Evolutionary conservation across 176 grass and related monocot genomes (phyloP).

Genomic region (Hordeum vulgare): DNA sequence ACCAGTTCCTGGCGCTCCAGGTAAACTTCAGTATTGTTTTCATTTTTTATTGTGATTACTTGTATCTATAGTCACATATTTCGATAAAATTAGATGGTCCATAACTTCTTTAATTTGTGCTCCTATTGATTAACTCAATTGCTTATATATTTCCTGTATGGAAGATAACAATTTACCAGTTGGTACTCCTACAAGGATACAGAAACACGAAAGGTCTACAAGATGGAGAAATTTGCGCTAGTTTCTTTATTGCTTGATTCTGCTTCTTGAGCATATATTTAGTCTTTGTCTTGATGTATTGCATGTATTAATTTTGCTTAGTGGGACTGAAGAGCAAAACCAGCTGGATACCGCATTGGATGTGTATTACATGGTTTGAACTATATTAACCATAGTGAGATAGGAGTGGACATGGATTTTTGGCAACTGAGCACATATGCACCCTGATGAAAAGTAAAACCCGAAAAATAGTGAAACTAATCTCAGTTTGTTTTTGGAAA

Average conservation of each 20-base stretch:
- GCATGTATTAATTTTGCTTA: background rate
- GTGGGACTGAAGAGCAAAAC: background rate
- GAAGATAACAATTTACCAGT: background rate
- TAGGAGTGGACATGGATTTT: background rate
- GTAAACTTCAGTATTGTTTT: slow-evolving; percentile 21
- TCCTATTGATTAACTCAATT: background rate
- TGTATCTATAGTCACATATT: background rate
- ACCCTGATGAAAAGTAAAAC: background rate
- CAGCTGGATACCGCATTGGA: background rate
- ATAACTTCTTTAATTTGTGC: background rate
- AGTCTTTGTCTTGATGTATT: background rate
- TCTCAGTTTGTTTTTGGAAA: background rate
- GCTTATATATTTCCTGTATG: background rate
- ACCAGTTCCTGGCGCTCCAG: slow-evolving; percentile 47
- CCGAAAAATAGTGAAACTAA: background rate
- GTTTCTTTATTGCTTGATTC: slow-evolving; percentile 4
- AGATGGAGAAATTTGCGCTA: background rate
- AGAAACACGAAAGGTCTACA: background rate
- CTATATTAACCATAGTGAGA: slow-evolving; percentile 2
- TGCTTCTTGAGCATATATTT: background rate
- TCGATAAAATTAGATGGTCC: background rate
- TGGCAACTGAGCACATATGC: background rate
- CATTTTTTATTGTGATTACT: background rate
- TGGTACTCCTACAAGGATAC: background rate
- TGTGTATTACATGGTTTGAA: background rate